A percentile compares a stretch with the other conserved stretches of the same genome.
Conservation (phyloP, 352 stramenopile species). For the Phytophthora pistaciae region DNA sequence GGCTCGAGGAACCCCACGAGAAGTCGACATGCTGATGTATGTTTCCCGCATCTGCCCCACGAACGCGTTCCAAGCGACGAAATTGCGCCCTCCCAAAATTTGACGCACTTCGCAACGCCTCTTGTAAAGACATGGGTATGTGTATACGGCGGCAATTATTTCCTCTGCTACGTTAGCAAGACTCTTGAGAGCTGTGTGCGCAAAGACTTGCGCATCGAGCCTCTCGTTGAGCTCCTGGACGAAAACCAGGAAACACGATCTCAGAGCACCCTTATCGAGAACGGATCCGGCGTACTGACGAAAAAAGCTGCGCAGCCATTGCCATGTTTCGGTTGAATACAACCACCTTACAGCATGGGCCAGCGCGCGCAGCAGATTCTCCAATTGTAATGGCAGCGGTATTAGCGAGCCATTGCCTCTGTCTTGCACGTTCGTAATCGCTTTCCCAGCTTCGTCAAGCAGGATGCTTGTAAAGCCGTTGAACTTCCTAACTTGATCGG, state of each 20-base stretch:
- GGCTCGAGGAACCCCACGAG: background rate
- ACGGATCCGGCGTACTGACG: constrained; percentile 25
- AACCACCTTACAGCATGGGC: constrained; percentile 48
- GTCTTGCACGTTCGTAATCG: constrained; percentile 4
- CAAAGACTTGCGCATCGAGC: constrained; percentile 50
- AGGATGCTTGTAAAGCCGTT: constrained; percentile 54
- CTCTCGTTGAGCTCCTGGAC: constrained; percentile 41
- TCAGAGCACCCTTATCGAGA: constrained; percentile 45
- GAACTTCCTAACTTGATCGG: background rate
- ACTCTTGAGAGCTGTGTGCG: constrained; percentile 29
- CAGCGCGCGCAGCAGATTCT: constrained; percentile 42
- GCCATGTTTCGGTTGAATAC: constrained; percentile 41
- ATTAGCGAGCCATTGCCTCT: background rate
- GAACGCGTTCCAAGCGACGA: constrained; percentile 54
- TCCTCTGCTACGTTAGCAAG: constrained; percentile 53
- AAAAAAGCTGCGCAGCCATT: constrained; percentile 48
- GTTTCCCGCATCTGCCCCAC: constrained; percentile 57
- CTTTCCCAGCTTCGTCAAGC: constrained; percentile 27
- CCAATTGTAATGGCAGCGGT: constrained; percentile 32
- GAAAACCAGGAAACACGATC: constrained; percentile 42
- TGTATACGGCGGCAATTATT: constrained; percentile 59
- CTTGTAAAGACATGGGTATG: constrained; percentile 41
- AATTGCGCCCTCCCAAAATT: constrained; percentile 48
- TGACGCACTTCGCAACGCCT: constrained; percentile 46
- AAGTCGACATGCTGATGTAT: constrained; percentile 35